Evolutionary conservation across 208 protist species (phyloP).

Genomic region (Leishmania martiniquensis): DNA sequence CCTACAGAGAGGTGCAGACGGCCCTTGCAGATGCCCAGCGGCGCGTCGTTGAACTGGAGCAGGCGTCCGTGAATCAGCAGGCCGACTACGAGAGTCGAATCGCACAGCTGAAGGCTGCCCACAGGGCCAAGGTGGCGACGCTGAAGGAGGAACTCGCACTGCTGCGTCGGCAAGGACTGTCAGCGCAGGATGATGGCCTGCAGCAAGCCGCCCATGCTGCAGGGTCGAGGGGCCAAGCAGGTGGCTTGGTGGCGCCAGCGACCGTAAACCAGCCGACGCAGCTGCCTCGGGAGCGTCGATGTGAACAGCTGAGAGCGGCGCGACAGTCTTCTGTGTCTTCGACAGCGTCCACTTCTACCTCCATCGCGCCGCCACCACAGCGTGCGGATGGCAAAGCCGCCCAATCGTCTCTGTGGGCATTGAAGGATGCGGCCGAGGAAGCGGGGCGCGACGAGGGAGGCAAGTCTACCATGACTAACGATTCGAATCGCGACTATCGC

Average conservation of each 20-base stretch:
- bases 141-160: slow-evolving; percentile 30
- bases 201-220: neutral
- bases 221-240: neutral
- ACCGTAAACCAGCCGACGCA: slow-evolving; percentile 6
- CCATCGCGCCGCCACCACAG: neutral
- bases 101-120: slow-evolving; percentile 33
- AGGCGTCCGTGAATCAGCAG: slow-evolving; percentile 8
- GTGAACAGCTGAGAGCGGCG: neutral
- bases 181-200: neutral
- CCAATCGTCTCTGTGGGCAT: neutral
- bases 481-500: neutral
- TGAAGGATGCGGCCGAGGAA: neutral
- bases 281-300: neutral
- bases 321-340: neutral
- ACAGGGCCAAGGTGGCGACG: slow-evolving; percentile 28
- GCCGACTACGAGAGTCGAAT: slow-evolving; percentile 23
- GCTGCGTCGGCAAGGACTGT: slow-evolving; percentile 10
- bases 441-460: neutral
- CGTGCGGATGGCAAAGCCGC: neutral
- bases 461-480: neutral
- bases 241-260: neutral
- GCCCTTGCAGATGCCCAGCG: slow-evolving; percentile 33
- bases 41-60: slow-evolving; percentile 31
- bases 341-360: neutral
- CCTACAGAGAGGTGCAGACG: slow-evolving; percentile 22